phyloP scores from a whole-genome alignment of 352 stramenopile species.

The Globisporangium okanoganense region DNA sequence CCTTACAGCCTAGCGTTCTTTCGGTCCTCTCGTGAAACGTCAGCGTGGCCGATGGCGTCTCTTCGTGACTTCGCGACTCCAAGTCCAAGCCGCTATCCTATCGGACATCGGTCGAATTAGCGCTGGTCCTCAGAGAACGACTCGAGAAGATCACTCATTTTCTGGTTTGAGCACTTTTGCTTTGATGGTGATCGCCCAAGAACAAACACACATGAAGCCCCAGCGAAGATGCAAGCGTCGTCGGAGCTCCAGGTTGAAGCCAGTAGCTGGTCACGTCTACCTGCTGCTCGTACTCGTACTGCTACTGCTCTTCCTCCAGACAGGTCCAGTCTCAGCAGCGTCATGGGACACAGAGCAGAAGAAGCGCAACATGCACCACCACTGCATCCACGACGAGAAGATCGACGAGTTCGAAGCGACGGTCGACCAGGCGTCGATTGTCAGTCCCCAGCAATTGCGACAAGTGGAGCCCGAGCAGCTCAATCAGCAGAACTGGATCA shows the following conservation, averaged over 20 bases:
- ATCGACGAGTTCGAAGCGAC: conserved; percentile 39
- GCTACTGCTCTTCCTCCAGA: neutral
- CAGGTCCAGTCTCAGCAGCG: neutral
- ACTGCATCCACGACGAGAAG: conserved; percentile 74
- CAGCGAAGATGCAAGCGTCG: neutral
- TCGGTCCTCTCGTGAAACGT: neutral
- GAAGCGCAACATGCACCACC: conserved; percentile 21
- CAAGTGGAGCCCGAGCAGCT: conserved; percentile 7
- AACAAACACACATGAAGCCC: neutral
- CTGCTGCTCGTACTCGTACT: neutral
- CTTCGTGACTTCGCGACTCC: neutral
- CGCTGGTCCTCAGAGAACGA: neutral
- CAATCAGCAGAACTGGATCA: conserved; percentile 19
- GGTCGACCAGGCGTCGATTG: conserved; percentile 34
- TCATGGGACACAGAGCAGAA: neutral
- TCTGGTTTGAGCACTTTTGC: neutral
- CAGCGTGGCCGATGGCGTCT: neutral
- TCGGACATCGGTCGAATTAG: neutral
- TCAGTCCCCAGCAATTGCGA: conserved; percentile 25
- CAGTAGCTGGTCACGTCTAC: neutral
- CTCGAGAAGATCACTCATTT: neutral
- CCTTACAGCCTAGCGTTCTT: too few relatives aligned
- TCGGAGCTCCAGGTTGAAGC: neutral
- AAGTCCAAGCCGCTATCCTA: neutral
- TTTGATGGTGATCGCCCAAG: neutral